Conservation (phyloP, 768 basidiomycete species). For the Tricholoma matsutake region DNA sequence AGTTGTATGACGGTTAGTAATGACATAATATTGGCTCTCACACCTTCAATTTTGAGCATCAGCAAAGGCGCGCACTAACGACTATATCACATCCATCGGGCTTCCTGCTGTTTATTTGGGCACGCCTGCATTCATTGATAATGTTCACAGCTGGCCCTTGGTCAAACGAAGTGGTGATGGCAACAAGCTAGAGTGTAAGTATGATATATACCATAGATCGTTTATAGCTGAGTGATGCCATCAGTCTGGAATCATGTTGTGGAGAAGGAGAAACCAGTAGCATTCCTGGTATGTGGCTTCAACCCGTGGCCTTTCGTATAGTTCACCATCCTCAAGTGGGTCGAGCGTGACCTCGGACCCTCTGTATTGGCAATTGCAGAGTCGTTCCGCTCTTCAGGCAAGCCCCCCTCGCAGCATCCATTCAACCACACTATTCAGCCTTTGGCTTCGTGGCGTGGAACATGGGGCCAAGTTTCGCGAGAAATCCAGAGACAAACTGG, state of each 20-base stretch:
- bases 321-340: too few relatives aligned
- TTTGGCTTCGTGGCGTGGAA: slow-evolving; percentile 9
- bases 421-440: slow-evolving; percentile 7
- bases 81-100: slow-evolving; percentile 13
- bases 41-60: not conserved
- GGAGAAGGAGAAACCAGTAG: too few relatives aligned
- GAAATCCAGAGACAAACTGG: slow-evolving; percentile 15
- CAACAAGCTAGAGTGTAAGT: slow-evolving; percentile 10
- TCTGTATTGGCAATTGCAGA: too few relatives aligned
- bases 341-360: too few relatives aligned
- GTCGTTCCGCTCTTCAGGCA: too few relatives aligned
- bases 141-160: slow-evolving; percentile 13
- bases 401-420: too few relatives aligned
- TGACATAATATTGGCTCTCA: not conserved
- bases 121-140: slow-evolving; percentile 13
- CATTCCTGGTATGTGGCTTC: too few relatives aligned
- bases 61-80: slow-evolving; percentile 13
- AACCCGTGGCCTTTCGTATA: too few relatives aligned
- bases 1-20: not conserved
- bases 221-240: too few relatives aligned
- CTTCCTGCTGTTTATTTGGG: slow-evolving; percentile 12
- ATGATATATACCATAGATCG: not conserved
- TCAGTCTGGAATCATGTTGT: too few relatives aligned
- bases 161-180: slow-evolving; percentile 8
- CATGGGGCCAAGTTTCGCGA: slow-evolving; percentile 7